A percentile compares a stretch with the other conserved stretches of the same genome.
Conservation (phyloP, 306 rosid genomes). For the Citrullus mucosospermus region DNA sequence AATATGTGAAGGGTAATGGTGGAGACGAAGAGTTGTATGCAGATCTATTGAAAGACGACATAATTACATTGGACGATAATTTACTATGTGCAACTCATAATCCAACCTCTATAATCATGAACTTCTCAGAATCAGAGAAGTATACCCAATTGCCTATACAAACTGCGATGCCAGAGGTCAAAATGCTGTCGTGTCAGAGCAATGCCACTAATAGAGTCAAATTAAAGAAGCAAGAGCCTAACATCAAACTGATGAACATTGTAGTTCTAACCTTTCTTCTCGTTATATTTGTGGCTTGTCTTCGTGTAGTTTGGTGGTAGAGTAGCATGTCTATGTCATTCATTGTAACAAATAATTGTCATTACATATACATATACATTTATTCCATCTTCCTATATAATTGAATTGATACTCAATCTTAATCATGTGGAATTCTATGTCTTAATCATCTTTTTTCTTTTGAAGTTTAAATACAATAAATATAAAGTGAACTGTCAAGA, state of each 20-base stretch:
- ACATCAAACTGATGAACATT: not conserved
- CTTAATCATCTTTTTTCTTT: too few relatives aligned
- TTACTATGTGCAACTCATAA: slow-evolving; percentile 6
- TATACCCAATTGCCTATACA: slow-evolving; percentile 6
- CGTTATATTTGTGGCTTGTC: not conserved
- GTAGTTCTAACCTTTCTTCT: not conserved
- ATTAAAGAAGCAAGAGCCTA: not conserved
- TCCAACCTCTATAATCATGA: not conserved
- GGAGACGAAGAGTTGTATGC: slow-evolving; percentile 69
- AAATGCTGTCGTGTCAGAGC: slow-evolving; percentile 33
- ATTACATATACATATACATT: not conserved
- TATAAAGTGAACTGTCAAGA: too few relatives aligned
- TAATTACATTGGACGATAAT: slow-evolving; percentile 55
- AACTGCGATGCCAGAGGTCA: not conserved
- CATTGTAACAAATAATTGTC: not conserved
- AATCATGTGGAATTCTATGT: not conserved
- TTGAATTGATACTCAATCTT: not conserved
- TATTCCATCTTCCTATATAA: not conserved
- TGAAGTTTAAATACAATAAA: too few relatives aligned
- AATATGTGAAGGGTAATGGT: slow-evolving; percentile 24
- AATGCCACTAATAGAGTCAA: slow-evolving; percentile 52
- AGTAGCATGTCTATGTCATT: not conserved
- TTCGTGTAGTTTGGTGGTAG: not conserved
- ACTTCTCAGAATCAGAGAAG: slow-evolving; percentile 15
- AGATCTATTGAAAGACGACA: slow-evolving; percentile 76